A percentile compares a stretch with the other conserved stretches of the same genome.
These are phyloP conservation scores for Triticum timopheevii DNA, from an alignment of 176 grass and related monocot species.

Conservation along the genomic window DNA sequence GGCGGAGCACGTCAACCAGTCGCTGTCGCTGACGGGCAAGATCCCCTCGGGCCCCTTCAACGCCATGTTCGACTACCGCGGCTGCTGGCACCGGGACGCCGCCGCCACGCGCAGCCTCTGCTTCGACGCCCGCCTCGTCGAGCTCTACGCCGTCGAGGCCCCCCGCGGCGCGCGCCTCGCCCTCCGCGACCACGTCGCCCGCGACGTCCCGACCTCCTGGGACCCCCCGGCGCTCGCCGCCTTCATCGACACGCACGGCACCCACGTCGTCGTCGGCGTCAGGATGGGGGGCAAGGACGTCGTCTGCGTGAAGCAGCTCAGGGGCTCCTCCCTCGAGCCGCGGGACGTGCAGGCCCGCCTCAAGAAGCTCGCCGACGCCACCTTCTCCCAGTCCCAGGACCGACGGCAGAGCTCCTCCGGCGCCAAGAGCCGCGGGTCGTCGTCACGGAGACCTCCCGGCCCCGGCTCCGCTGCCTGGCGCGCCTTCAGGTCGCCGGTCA, in stretches of 20 bases:
- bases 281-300: conserved; percentile 85
- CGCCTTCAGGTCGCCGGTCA: conserved; percentile 38
- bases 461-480: conserved; percentile 38
- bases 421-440: background rate
- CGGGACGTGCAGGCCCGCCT: conserved; percentile 61
- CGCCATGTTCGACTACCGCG: conserved; percentile 70
- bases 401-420: background rate
- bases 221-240: conserved; percentile 67
- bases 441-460: conserved; percentile 38
- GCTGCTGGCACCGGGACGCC: conserved; percentile 74
- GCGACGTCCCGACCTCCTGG: conserved; percentile 61
- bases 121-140: conserved; percentile 72
- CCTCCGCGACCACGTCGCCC: conserved; percentile 38
- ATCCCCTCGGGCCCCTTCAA: conserved; percentile 86
- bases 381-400: conserved; percentile 41
- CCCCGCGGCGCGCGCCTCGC: conserved; percentile 44
- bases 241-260: conserved; percentile 88
- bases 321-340: conserved; percentile 57
- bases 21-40: conserved; percentile 54
- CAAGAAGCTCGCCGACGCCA: conserved; percentile 60
- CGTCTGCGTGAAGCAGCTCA: conserved; percentile 76
- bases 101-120: conserved; percentile 63
- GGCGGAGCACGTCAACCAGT: conserved; percentile 79
- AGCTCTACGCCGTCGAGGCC: conserved; percentile 76
- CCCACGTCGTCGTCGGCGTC: conserved; percentile 71